Conservation (phyloP, 2,329 filamentous ascomycete genomes). For the Xylariaceae sp. region DNA sequence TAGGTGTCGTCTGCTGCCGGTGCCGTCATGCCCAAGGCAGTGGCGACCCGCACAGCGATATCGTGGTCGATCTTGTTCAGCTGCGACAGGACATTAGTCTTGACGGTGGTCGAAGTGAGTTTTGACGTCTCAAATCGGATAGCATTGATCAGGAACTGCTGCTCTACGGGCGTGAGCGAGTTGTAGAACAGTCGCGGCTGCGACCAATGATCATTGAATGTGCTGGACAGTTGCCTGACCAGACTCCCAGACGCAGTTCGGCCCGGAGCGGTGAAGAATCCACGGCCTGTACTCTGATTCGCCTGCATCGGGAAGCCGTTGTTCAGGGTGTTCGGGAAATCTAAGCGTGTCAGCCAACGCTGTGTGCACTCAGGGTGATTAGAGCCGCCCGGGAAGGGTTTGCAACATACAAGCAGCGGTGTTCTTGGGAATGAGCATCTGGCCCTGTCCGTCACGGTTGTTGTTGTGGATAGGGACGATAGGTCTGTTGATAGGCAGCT, state of each 20-base stretch:
- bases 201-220: constrained; percentile 65
- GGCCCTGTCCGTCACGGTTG: constrained; percentile 62
- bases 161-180: constrained; percentile 56
- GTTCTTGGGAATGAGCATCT: constrained; percentile 63
- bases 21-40: constrained; percentile 49
- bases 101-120: constrained; percentile 48
- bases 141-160: constrained; percentile 66
- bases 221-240: constrained; percentile 49
- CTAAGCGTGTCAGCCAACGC: constrained; percentile 19
- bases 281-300: constrained; percentile 53
- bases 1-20: constrained; percentile 54
- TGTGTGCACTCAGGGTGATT: not conserved
- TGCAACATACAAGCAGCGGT: constrained; percentile 47
- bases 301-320: constrained; percentile 57
- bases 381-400: not conserved
- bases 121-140: constrained; percentile 64
- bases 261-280: constrained; percentile 62
- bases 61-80: constrained; percentile 63
- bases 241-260: constrained; percentile 47
- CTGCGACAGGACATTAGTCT: constrained; percentile 58
- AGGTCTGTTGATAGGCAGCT: constrained; percentile 57
- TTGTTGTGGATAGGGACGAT: constrained; percentile 51
- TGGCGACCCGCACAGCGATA: constrained; percentile 56
- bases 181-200: constrained; percentile 70
- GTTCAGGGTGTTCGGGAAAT: constrained; percentile 62